Evolutionary conservation across 148 eudicot genomes (phyloP), one percentile per base, ranked within the genome.

Genomic region (Linanthus parryae): DNA sequence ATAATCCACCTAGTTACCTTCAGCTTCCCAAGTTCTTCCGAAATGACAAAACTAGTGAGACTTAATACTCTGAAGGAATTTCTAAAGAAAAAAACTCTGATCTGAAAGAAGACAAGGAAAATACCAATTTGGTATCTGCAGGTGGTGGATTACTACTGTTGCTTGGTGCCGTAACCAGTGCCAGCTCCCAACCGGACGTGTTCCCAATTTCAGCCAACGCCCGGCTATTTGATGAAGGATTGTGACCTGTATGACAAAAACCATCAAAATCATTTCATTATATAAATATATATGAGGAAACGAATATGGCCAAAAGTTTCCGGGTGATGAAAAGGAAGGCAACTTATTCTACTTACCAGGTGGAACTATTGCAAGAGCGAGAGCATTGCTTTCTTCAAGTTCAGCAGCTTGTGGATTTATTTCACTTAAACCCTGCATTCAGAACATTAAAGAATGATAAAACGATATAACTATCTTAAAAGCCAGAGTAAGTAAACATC

Each of bases 151-250:
- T 68, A 21, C n/a, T n/a, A n/a, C 39, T 73, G 70, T 71, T 79
- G 70, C 89, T 84, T n/a, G 95, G 95, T 22, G 82, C 54, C 18
- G 82, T 84, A 62, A 91, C 98, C 33, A 91, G 68, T 42, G 98
- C 94, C 44, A 87, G 68, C 67, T 91, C 98, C 98, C 98, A 91
- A 63, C 98, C 98, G 38, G 86, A 80, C 51, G 80, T 54, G 11
- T 68, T 81, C 25, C 76, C 79, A 44, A 81, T 67, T 52, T 79
- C 89, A 22, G 51, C 62, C 74, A 73, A 75, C 2, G 60, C 73
- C 15, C 51, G 62, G 63, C 50, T 73, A 23, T 65, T 19, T 27
- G 94, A 62, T 56, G 25, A 72, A 42, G 70, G 59, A 42, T 66
- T 77, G 63, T 61, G 53, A 46, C 97, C 97, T 90, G 54, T n/a